Evolutionary conservation across 352 stramenopile species (phyloP).

Genomic region (Phytopythium litorale): DNA sequence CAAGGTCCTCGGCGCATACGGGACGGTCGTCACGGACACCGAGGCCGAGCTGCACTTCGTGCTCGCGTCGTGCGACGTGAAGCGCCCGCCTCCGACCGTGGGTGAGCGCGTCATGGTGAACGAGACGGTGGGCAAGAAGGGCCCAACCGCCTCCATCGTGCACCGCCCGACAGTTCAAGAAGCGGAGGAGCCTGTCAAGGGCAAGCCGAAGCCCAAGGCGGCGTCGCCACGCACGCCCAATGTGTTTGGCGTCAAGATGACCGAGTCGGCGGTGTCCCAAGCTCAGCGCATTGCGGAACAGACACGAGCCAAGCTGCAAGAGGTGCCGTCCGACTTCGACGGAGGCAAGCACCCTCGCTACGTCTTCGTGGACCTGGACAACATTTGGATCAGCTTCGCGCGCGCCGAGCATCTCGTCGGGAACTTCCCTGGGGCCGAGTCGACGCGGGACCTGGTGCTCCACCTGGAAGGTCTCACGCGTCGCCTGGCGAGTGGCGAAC

Average conservation of each 20-base stretch:
- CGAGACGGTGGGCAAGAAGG: background rate
- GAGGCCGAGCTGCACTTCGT: background rate
- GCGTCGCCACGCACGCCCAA: background rate
- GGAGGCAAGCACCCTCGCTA: background rate
- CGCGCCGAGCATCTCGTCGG: background rate
- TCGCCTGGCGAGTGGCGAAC: background rate
- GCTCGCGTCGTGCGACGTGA: background rate
- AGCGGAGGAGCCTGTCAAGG: background rate
- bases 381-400: conserved; percentile 5
- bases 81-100: background rate
- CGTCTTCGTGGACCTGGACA: conserved; percentile 5
- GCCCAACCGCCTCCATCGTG: background rate
- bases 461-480: background rate
- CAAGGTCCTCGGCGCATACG: background rate
- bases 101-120: background rate
- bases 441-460: background rate
- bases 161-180: background rate
- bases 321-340: background rate
- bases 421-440: background rate
- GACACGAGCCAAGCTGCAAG: background rate
- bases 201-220: background rate
- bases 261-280: background rate
- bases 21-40: background rate
- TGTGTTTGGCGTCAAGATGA: background rate
- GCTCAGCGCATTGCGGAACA: background rate